phyloP scores from a whole-genome alignment of 192 early-diverging fungal genomes.

The Backusella psychrophila region DNA sequence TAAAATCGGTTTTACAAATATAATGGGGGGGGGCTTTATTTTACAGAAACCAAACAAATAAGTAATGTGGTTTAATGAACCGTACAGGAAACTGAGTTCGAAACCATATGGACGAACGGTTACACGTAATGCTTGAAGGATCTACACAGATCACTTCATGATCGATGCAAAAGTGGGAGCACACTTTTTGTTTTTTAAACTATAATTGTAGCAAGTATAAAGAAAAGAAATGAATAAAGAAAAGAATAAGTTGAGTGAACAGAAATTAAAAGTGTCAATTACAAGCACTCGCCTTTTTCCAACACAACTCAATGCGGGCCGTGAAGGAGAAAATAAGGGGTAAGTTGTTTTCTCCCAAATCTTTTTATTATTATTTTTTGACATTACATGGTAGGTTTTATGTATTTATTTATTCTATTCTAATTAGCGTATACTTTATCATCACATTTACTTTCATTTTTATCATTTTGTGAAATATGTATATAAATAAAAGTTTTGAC shows the following conservation, averaged over 20 bases:
- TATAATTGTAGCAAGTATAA: background rate
- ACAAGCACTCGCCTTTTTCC: background rate
- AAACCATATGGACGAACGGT: background rate
- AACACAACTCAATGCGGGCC: background rate
- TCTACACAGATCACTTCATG: background rate
- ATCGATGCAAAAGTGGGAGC: background rate
- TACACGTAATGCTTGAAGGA: background rate
- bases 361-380: background rate
- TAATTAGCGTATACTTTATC: background rate
- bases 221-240: background rate
- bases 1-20: background rate
- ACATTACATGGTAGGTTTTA: background rate
- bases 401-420: background rate
- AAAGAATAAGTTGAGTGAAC: background rate
- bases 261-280: background rate
- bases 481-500: background rate
- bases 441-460: background rate
- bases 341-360: background rate
- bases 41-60: background rate
- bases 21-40: background rate
- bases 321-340: background rate
- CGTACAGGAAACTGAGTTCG: background rate
- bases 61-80: background rate
- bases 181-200: background rate
- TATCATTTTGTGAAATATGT: background rate